Percentiles rank a stretch among this genome's conserved stretches.
phyloP scores from a whole-genome alignment of 2,329 filamentous ascomycete species.

The Epichloe elymi region DNA sequence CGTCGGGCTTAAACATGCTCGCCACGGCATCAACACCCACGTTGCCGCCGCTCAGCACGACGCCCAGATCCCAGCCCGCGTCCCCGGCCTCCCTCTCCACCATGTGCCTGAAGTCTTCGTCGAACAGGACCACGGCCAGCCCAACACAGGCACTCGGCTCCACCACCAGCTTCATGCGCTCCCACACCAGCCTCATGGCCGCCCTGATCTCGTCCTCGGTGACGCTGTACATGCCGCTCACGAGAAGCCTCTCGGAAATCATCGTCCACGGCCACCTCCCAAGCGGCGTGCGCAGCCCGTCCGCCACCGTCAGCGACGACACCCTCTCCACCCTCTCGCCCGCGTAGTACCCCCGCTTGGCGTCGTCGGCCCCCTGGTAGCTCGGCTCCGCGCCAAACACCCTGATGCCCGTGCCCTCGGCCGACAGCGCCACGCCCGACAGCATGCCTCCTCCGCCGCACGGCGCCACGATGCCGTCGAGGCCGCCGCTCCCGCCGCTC shows the following conservation, averaged over 20 bases:
- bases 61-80: too few relatives aligned
- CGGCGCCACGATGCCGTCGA: constrained; percentile 68
- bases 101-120: too few relatives aligned
- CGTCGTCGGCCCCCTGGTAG: constrained; percentile 77
- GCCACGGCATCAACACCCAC: too few relatives aligned
- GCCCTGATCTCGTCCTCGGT: constrained; percentile 69
- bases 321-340: constrained; percentile 55
- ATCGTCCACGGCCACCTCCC: constrained; percentile 64
- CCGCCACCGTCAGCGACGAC: constrained; percentile 68
- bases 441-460: constrained; percentile 85
- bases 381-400: constrained; percentile 84
- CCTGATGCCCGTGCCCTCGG: constrained; percentile 51
- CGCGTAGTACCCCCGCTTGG: constrained; percentile 51
- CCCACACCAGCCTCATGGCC: constrained; percentile 65
- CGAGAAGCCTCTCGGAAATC: constrained; percentile 58
- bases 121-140: too few relatives aligned
- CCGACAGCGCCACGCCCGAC: constrained; percentile 66
- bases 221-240: constrained; percentile 58
- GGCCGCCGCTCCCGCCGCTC: constrained; percentile 8
- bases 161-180: constrained; percentile 81
- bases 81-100: too few relatives aligned
- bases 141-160: constrained; percentile 53
- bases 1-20: too few relatives aligned
- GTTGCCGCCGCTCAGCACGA: too few relatives aligned
- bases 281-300: constrained; percentile 76